These are phyloP conservation scores for Penicillium simplicissimum DNA, from an alignment of 495 filamentous ascomycete species.

Conservation along the genomic window DNA sequence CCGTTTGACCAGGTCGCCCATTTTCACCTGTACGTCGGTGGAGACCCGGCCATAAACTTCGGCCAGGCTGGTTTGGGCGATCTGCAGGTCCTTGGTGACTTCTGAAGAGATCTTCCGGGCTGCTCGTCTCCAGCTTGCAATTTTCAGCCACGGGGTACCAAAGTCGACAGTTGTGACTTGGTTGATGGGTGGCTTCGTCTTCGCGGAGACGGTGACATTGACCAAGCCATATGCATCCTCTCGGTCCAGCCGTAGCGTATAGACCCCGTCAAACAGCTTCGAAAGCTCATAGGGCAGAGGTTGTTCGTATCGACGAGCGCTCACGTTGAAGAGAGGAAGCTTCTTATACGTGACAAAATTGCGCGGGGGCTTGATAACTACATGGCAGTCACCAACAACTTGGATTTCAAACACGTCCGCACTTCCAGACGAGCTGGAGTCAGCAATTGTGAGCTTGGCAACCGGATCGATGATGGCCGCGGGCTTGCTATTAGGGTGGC, in stretches of 20 bases:
- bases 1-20: conserved; percentile 50
- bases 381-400: conserved; percentile 60
- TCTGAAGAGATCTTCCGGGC: conserved; percentile 44
- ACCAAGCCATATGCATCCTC: conserved; percentile 60
- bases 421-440: conserved; percentile 10
- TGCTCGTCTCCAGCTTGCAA: conserved; percentile 57
- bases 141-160: conserved; percentile 62
- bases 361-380: conserved; percentile 59
- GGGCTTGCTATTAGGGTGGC: conserved; percentile 13
- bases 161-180: conserved; percentile 59
- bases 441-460: conserved; percentile 21
- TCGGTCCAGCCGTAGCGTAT: conserved; percentile 55
- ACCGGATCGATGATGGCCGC: conserved; percentile 20
- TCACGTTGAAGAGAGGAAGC: conserved; percentile 52
- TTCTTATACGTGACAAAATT: conserved; percentile 49
- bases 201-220: conserved; percentile 56
- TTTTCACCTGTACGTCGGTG: conserved; percentile 50
- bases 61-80: conserved; percentile 44
- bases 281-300: conserved; percentile 52
- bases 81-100: conserved; percentile 44
- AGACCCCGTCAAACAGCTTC: conserved; percentile 58
- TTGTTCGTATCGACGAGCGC: conserved; percentile 45
- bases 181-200: conserved; percentile 51
- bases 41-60: conserved; percentile 47
- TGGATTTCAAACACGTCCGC: conserved; percentile 58